phyloP scores from a whole-genome alignment of 2,329 filamentous ascomycete species.

The Alternaria metachromatica region DNA sequence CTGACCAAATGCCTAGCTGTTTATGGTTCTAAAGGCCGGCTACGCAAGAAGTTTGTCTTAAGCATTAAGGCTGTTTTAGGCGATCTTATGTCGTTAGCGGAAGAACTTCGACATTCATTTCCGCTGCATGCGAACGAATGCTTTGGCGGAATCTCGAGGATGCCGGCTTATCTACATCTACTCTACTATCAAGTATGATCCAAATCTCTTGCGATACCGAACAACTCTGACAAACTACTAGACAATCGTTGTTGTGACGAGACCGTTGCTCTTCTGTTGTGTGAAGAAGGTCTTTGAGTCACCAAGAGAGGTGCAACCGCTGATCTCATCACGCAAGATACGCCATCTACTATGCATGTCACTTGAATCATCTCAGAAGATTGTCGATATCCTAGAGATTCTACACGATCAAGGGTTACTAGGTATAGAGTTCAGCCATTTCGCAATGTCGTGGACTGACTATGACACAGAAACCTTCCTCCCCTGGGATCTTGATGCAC shows the following conservation, averaged over 20 bases:
- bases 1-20: slow-evolving; percentile 40
- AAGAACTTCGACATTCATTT: slow-evolving; percentile 50
- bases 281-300: slow-evolving; percentile 46
- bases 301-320: slow-evolving; percentile 35
- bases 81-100: slow-evolving; percentile 49
- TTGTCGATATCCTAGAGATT: slow-evolving; percentile 52
- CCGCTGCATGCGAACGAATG: slow-evolving; percentile 47
- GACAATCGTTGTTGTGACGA: slow-evolving; percentile 52
- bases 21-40: slow-evolving; percentile 55
- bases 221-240: slow-evolving; percentile 13
- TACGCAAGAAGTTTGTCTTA: slow-evolving; percentile 48
- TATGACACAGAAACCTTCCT: slow-evolving; percentile 55
- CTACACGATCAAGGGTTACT: slow-evolving; percentile 57
- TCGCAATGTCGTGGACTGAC: slow-evolving; percentile 2
- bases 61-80: slow-evolving; percentile 52
- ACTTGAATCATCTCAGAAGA: slow-evolving; percentile 54
- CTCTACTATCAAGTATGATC: slow-evolving; percentile 50
- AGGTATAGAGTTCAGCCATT: slow-evolving; percentile 40
- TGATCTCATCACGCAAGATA: slow-evolving; percentile 48
- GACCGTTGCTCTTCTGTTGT: slow-evolving; percentile 55
- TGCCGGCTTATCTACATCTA: slow-evolving; percentile 49
- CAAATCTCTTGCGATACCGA: neutral
- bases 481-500: slow-evolving; percentile 56
- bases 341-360: slow-evolving; percentile 51
- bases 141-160: slow-evolving; percentile 51